A percentile compares a stretch with the other conserved stretches of the same genome.
Conservation (phyloP, 257 asterid genomes). For the Agastache rugosa region DNA sequence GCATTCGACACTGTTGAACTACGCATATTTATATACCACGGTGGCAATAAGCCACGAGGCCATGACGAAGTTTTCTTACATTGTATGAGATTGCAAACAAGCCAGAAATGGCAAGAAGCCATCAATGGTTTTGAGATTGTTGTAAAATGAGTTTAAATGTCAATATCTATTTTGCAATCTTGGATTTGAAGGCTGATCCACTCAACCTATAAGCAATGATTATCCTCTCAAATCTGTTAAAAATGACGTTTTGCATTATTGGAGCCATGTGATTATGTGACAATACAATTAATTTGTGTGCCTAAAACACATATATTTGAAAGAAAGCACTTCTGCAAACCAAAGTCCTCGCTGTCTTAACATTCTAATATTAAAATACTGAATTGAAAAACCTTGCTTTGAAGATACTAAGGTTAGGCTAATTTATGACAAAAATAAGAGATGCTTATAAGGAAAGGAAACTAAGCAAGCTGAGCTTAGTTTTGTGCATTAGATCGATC, state of each 20-base stretch:
- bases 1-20: neutral
- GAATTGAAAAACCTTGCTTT: neutral
- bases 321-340: constrained; percentile 1
- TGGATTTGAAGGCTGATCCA: constrained; percentile 35
- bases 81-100: constrained; percentile 2
- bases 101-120: constrained; percentile 22
- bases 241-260: constrained; percentile 8
- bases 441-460: constrained; percentile 30
- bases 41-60: neutral
- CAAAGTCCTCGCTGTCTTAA: neutral
- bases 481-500: too few relatives aligned
- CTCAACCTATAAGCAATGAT: constrained; percentile 33
- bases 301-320: neutral
- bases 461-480: neutral
- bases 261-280: neutral
- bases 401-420: constrained; percentile 12
- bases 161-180: constrained; percentile 34
- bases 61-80: constrained; percentile 10
- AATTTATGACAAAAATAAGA: neutral
- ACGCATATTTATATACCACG: constrained; percentile 18
- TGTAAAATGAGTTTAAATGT: constrained; percentile 27
- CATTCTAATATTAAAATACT: neutral
- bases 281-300: neutral
- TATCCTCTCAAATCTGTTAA: constrained; percentile 18
- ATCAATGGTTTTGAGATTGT: neutral